Conservation (phyloP, 2,329 filamentous ascomycete genomes). For the Talaromyces pinophilus region DNA sequence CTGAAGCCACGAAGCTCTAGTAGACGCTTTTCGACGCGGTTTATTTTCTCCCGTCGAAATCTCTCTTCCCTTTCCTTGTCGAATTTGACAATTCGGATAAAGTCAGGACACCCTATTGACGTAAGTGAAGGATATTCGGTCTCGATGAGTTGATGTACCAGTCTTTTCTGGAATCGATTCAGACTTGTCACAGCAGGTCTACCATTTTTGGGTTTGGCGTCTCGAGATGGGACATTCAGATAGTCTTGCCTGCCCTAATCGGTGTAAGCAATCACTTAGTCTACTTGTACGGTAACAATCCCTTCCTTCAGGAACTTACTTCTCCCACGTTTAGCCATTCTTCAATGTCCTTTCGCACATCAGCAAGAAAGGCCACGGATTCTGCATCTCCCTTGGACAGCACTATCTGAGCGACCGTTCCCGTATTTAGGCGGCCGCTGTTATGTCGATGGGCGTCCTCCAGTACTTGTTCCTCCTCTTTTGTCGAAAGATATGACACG, state of each 20-base stretch:
- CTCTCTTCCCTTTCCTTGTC: conserved; percentile 40
- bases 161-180: conserved; percentile 62
- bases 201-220: conserved; percentile 21
- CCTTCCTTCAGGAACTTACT: conserved; percentile 25
- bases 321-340: conserved; percentile 45
- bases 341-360: conserved; percentile 49
- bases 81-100: conserved; percentile 45
- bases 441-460: conserved; percentile 44
- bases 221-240: conserved; percentile 49
- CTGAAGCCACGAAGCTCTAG: conserved; percentile 45
- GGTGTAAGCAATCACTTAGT: background rate
- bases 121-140: conserved; percentile 55
- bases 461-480: conserved; percentile 56
- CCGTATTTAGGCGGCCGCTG: conserved; percentile 35
- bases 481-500: conserved; percentile 59
- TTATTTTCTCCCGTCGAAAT: conserved; percentile 33
- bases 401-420: conserved; percentile 42
- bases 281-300: too few relatives aligned
- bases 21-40: conserved; percentile 32
- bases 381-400: conserved; percentile 56
- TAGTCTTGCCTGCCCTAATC: conserved; percentile 36
- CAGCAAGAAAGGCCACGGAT: conserved; percentile 53
- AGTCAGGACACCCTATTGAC: conserved; percentile 40
- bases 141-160: conserved; percentile 67
- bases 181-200: conserved; percentile 37